These are phyloP conservation scores for Podospora australis DNA, from an alignment of 495 filamentous ascomycete species.

Conservation along the genomic window DNA sequence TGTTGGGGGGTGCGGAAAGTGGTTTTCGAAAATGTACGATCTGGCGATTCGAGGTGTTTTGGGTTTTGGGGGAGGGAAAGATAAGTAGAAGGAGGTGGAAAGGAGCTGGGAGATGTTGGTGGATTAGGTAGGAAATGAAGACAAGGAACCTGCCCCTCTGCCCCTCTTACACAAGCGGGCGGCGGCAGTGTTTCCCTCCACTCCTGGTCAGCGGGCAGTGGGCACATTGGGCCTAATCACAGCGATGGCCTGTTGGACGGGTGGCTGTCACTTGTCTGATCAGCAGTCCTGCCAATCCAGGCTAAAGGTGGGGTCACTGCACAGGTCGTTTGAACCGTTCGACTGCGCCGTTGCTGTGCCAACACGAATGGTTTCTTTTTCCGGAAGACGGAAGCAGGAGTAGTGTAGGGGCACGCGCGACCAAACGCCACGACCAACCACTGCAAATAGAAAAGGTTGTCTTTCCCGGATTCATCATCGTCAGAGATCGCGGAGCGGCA, in stretches of 20 bases:
- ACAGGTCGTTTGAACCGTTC: background rate
- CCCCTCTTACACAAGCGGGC: slow-evolving; percentile 2
- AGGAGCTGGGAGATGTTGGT: slow-evolving; percentile 14
- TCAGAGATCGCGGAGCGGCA: too few species aligned
- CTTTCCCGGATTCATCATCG: too few species aligned
- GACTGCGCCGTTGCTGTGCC: slow-evolving; percentile 19
- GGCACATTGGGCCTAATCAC: too few species aligned
- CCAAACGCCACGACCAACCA: background rate
- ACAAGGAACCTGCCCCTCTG: slow-evolving; percentile 26
- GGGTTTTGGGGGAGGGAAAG: slow-evolving; percentile 8
- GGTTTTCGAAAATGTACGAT: slow-evolving; percentile 10
- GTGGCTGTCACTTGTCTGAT: slow-evolving; percentile 27
- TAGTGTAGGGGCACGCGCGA: slow-evolving; percentile 1
- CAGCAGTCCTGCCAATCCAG: slow-evolving; percentile 10
- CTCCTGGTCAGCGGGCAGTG: too few species aligned
- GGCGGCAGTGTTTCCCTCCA: slow-evolving; percentile 24
- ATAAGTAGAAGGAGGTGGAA: slow-evolving; percentile 16
- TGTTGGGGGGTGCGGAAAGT: slow-evolving; percentile 12
- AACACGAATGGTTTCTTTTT: slow-evolving; percentile 9
- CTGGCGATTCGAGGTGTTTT: slow-evolving; percentile 12
- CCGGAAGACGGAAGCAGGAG: background rate
- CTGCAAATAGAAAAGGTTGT: background rate
- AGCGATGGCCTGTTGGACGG: too few species aligned
- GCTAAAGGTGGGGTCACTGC: slow-evolving; percentile 22
- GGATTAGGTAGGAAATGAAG: slow-evolving; percentile 22